phyloP scores from a whole-genome alignment of 148 eudicot genomes.

The Nyssa sinensis region DNA sequence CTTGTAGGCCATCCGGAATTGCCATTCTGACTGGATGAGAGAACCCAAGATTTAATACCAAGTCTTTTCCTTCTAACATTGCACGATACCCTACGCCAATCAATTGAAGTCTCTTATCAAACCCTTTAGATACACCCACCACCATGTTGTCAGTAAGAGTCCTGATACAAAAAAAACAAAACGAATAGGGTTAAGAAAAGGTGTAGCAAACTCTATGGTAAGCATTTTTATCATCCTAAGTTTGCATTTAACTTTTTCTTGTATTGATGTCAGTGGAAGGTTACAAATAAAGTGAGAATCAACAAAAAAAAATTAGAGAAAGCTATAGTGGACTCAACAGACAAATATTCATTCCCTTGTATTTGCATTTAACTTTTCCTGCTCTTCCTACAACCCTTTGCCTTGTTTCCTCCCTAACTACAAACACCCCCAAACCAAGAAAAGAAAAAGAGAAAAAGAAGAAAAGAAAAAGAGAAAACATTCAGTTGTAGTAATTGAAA shows the following conservation, averaged over 20 bases:
- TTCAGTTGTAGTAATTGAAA: no score
- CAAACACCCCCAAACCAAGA: not conserved
- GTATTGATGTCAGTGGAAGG: no score
- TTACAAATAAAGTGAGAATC: no score
- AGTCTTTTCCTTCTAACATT: conserved; percentile 64
- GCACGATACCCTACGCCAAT: conserved; percentile 96
- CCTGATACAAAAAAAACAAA: conserved; percentile 40
- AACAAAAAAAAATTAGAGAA: no score
- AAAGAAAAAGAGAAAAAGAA: no score
- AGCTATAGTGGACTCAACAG: no score
- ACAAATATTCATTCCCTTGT: not conserved
- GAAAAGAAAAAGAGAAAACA: no score
- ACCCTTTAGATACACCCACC: conserved; percentile 87
- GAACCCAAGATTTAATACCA: conserved; percentile 79
- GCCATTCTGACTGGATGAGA: conserved; percentile 86
- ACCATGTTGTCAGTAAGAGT: conserved; percentile 92
- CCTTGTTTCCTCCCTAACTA: not conserved
- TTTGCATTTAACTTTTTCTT: no score
- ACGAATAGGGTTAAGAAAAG: conserved; percentile 3
- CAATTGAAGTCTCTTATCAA: conserved; percentile 80
- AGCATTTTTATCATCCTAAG: no score
- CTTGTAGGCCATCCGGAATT: conserved; percentile 61
- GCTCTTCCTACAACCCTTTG: no score
- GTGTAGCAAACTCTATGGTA: no score
- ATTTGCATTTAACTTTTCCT: not conserved